phyloP scores from a whole-genome alignment of 2,329 filamentous ascomycete genomes.

The Aspergillus pseudoviridinutans region DNA sequence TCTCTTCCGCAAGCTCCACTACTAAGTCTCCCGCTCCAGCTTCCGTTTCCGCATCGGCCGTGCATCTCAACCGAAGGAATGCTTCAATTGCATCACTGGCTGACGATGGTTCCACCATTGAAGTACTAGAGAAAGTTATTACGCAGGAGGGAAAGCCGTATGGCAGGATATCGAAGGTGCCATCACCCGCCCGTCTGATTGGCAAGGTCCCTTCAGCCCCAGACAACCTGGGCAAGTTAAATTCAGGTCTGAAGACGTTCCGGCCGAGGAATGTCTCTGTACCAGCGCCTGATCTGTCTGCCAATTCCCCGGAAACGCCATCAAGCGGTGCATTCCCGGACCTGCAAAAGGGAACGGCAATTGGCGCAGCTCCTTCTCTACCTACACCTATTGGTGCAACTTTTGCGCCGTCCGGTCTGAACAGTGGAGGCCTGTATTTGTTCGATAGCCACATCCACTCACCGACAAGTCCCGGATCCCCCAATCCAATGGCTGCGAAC shows the following conservation, averaged over 20 bases:
- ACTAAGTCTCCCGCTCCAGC: conserved; percentile 10
- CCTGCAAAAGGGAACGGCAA: conserved; percentile 44
- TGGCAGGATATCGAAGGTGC: conserved; percentile 26
- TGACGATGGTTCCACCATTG: conserved; percentile 40
- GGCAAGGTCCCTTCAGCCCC: conserved; percentile 39
- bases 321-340: conserved; percentile 63
- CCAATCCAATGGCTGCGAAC: conserved; percentile 58
- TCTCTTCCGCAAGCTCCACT: conserved; percentile 9
- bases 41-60: conserved; percentile 13
- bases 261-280: conserved; percentile 71
- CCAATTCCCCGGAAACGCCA: conserved; percentile 70
- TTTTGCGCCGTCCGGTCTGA: conserved; percentile 54
- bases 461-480: conserved; percentile 59
- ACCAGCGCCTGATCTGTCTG: conserved; percentile 56
- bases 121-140: conserved; percentile 40
- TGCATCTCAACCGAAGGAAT: conserved; percentile 28
- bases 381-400: conserved; percentile 65
- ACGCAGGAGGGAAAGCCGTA: conserved; percentile 42
- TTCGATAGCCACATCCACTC: conserved; percentile 82
- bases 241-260: conserved; percentile 67
- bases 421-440: conserved; percentile 67
- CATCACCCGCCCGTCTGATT: conserved; percentile 32
- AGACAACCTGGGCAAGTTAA: conserved; percentile 59
- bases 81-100: conserved; percentile 33
- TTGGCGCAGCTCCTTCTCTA: conserved; percentile 55